Conservation (phyloP, 352 stramenopile species). For the Phytophthora cryptogea region DNA sequence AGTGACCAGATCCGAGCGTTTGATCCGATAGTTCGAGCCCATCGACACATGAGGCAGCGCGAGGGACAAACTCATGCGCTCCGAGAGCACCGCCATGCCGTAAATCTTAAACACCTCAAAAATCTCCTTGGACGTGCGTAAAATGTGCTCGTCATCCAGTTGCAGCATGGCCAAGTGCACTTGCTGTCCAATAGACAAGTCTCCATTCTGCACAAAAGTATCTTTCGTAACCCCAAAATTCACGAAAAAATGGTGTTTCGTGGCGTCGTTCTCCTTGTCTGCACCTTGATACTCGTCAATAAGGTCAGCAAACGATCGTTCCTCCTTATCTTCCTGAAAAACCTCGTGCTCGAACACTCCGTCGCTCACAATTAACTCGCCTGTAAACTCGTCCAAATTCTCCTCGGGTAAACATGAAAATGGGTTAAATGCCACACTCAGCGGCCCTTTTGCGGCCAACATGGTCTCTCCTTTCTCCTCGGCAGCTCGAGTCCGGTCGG, state of each 20-base stretch:
- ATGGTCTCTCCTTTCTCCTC: conserved; percentile 25
- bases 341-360: conserved; percentile 37
- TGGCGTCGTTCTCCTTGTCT: background rate
- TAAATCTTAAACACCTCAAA: conserved; percentile 88
- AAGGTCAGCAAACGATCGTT: conserved; percentile 39
- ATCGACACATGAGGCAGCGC: conserved; percentile 40
- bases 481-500: conserved; percentile 28
- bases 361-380: conserved; percentile 54
- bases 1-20: conserved; percentile 29
- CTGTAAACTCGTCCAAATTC: conserved; percentile 57
- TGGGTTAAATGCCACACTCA: conserved; percentile 57
- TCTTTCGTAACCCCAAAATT: background rate
- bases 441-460: conserved; percentile 35
- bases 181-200: background rate
- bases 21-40: conserved; percentile 10
- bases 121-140: conserved; percentile 61
- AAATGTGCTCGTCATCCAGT: conserved; percentile 45
- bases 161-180: conserved; percentile 38
- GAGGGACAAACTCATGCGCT: conserved; percentile 63
- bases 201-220: background rate
- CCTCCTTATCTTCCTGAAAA: conserved; percentile 16
- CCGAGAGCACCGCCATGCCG: conserved; percentile 74
- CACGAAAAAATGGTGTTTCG: conserved; percentile 43
- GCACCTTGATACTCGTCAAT: conserved; percentile 44
- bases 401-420: conserved; percentile 68